These are phyloP conservation scores for Stagonosporopsis cucurbitacearum DNA, from an alignment of 2,329 filamentous ascomycete genomes.

Conservation along the genomic window DNA sequence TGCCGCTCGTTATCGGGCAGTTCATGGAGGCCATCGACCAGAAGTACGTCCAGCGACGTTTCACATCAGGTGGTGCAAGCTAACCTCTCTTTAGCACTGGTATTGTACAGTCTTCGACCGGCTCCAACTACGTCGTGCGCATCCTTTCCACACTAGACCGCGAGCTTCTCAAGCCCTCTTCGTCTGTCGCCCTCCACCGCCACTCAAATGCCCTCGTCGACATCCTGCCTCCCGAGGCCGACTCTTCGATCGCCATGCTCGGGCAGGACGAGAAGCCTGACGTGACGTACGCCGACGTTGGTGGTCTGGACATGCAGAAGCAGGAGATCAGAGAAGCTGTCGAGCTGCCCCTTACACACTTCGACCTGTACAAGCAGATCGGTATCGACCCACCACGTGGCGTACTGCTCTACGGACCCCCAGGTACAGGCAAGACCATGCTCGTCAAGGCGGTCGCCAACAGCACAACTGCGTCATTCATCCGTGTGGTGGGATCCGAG, in stretches of 20 bases:
- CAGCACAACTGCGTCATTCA: too few relatives aligned
- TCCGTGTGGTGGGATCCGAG: too few relatives aligned
- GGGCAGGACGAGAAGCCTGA: slow-evolving; percentile 97
- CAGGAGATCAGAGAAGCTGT: slow-evolving; percentile 98
- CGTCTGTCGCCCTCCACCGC: slow-evolving; percentile 94
- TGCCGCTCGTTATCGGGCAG: slow-evolving; percentile 96
- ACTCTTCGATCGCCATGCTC: slow-evolving; percentile 98
- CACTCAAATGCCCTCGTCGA: slow-evolving; percentile 99
- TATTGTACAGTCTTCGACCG: slow-evolving; percentile 97
- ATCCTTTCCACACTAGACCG: slow-evolving; percentile 98
- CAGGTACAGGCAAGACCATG: too few relatives aligned
- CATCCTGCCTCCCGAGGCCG: slow-evolving; percentile 97
- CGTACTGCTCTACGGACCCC: too few relatives aligned
- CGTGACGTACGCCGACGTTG: slow-evolving; percentile 96
- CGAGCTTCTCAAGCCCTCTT: slow-evolving; percentile 96
- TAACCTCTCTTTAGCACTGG: slow-evolving; percentile 71
- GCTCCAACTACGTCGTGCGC: slow-evolving; percentile 98
- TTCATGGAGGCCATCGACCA: slow-evolving; percentile 99
- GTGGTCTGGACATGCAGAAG: slow-evolving; percentile 99
- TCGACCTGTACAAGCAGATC: slow-evolving; percentile 98
- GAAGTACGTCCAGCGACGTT: slow-evolving; percentile 68
- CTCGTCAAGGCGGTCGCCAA: too few relatives aligned
- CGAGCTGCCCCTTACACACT: slow-evolving; percentile 94
- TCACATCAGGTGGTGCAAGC: slow-evolving; percentile 7
- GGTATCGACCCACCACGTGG: slow-evolving; percentile 92